Percentiles rank a stretch among this genome's conserved stretches.
Evolutionary conservation across 1,284 basidiomycete genomes (phyloP).

Genomic region (Mycena citricolor): DNA sequence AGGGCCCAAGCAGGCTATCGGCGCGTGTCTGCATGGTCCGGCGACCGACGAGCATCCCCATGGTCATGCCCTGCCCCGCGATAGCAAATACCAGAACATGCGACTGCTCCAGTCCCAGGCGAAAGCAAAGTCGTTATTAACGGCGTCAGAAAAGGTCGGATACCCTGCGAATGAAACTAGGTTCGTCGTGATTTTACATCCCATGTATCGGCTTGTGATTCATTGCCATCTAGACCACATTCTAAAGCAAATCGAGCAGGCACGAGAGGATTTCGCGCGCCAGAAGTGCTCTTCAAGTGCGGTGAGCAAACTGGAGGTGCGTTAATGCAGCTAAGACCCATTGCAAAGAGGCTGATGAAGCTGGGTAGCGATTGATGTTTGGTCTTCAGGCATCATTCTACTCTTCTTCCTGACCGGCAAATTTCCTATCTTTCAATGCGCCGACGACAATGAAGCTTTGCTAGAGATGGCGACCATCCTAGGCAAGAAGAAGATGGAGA

Average conservation of each 20-base stretch:
- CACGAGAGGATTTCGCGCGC: conserved; percentile 94
- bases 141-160: conserved; percentile 68
- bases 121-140: conserved; percentile 51
- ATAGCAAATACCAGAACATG: conserved; percentile 14
- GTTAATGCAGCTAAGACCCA: conserved; percentile 27
- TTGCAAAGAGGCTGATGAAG: conserved; percentile 10
- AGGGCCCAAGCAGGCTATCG: conserved; percentile 41
- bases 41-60: conserved; percentile 65
- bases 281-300: conserved; percentile 96
- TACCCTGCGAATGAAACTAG: conserved; percentile 70
- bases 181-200: conserved; percentile 31
- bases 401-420: conserved; percentile 91
- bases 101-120: conserved; percentile 49
- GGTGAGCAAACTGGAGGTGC: conserved; percentile 89
- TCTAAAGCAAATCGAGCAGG: conserved; percentile 97
- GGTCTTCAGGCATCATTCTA: conserved; percentile 92
- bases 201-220: neutral
- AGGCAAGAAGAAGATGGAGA: conserved; percentile 83
- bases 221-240: conserved; percentile 54
- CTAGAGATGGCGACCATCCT: conserved; percentile 93
- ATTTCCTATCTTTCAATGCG: conserved; percentile 94
- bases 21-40: conserved; percentile 72
- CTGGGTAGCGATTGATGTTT: conserved; percentile 86
- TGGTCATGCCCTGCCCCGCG: conserved; percentile 47
- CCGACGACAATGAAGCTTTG: conserved; percentile 92